These are phyloP conservation scores for Vitis riparia DNA, from an alignment of 164 flowering plant genomes.

Conservation along the genomic window DNA sequence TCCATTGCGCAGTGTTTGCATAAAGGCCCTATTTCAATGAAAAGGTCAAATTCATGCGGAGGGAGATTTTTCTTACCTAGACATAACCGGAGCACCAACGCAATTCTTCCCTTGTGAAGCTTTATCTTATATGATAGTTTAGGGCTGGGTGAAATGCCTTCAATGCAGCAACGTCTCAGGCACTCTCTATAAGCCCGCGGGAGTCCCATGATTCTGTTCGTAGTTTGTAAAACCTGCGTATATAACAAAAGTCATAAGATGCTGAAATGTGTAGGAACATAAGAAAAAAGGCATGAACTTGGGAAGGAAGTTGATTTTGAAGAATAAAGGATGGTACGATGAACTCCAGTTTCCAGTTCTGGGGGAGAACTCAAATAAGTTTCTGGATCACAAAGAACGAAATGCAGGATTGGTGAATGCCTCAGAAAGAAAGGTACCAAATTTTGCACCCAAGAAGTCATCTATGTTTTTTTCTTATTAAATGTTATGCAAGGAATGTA, in stretches of 20 bases:
- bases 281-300: no score
- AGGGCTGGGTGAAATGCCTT: neutral
- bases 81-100: slow-evolving; percentile 6
- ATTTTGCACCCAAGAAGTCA: neutral
- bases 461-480: neutral
- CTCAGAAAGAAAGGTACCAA: neutral
- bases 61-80: slow-evolving; percentile 18
- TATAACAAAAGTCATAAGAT: neutral
- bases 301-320: no score
- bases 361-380: neutral
- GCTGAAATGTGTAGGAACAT: neutral
- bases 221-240: neutral
- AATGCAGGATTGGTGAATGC: neutral
- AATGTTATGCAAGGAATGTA: neutral
- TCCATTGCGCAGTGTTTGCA: slow-evolving; percentile 2
- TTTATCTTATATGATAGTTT: neutral
- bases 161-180: neutral
- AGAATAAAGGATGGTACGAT: no score
- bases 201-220: neutral
- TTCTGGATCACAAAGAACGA: neutral
- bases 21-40: slow-evolving; percentile 16
- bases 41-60: slow-evolving; percentile 32
- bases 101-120: slow-evolving; percentile 14
- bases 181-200: neutral
- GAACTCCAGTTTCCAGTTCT: neutral